Base-by-base conservation (phyloP, 2,329 filamentous ascomycete genomes). In the Hypoxylon sp. region DNA sequence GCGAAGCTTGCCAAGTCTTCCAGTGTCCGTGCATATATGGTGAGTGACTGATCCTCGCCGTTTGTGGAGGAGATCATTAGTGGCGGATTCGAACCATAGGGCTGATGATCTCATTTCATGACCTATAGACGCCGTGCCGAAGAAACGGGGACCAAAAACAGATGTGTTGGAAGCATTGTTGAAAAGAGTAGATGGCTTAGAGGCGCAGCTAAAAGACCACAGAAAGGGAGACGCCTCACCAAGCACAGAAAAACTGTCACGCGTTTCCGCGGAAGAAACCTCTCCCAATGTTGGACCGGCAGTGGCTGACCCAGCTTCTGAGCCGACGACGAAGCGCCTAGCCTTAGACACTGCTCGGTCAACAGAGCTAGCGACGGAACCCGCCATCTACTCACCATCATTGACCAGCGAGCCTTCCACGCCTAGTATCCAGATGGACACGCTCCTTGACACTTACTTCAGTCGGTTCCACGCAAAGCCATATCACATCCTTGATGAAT, bases 1-100 rank as follows among this genome's bases (percentile, higher is more conserved):
- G 93, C 76, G 93, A 97, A 79, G 93, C 93, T 62, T 97, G 93
- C 76, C 92, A 93, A 79, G 91, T 96, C 62, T 97, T 97, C 75
- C 92, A 95, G 76, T 95, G 92, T 77, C 89, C 91, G 32, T 97
- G 93, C 81, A 86, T 97, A 65, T 97, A 97, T 80, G 93, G 93
- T 97, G 84, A 72, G 87, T 79, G 65, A 57, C 34, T 23, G 32
- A n/a, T 52, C 57, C 17, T 43, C 41, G 34, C 65, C 58, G 43
- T 36, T 48, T 9, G 28, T 63, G 68, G 68, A 52, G 21, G 23
- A 11, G 11, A 17, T 58, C 23, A 32, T 48, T 36, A 34, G 48
- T 49, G 19, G n/a, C 23, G n/a, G 19, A 56, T 19, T 25, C 36
- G 7, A 17, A 52, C 11, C 13, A 46, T 60, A 36, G 41, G 43